Evolutionary conservation across 352 stramenopile genomes (phyloP).

Genomic region (Phytophthora pseudosyringae): DNA sequence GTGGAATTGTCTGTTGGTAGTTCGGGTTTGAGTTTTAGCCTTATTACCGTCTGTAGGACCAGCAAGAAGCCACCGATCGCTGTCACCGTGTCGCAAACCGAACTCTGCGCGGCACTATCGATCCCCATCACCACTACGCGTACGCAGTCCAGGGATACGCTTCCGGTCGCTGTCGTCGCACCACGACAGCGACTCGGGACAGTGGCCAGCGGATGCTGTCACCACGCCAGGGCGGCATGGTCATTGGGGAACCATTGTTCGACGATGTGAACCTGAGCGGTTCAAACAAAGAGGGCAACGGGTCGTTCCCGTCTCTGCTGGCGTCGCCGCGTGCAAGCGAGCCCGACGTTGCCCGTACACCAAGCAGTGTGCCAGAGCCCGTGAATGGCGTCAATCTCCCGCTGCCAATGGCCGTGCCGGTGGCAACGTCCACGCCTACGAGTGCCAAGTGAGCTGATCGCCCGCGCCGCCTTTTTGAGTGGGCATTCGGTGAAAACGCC

Average conservation of each 20-base stretch:
- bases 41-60: background rate
- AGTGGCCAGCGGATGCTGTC: background rate
- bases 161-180: background rate
- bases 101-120: background rate
- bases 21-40: background rate
- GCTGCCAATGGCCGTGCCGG: conserved; percentile 13
- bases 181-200: background rate
- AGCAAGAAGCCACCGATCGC: background rate
- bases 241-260: background rate
- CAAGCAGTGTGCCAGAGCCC: background rate
- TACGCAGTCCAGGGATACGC: background rate
- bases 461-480: conserved; percentile 1
- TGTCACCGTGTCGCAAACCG: background rate
- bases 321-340: background rate
- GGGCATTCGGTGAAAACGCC: background rate
- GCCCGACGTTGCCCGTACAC: background rate
- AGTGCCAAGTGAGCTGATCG: background rate
- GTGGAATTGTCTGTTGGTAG: background rate
- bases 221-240: background rate
- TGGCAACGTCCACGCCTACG: background rate
- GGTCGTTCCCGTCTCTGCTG: background rate
- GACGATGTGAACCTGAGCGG: conserved; percentile 13
- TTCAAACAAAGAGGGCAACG: conserved; percentile 3
- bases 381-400: conserved; percentile 4
- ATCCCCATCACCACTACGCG: background rate